Conservation (phyloP, 2,329 filamentous ascomycete species). For the Capronia epimyces region DNA sequence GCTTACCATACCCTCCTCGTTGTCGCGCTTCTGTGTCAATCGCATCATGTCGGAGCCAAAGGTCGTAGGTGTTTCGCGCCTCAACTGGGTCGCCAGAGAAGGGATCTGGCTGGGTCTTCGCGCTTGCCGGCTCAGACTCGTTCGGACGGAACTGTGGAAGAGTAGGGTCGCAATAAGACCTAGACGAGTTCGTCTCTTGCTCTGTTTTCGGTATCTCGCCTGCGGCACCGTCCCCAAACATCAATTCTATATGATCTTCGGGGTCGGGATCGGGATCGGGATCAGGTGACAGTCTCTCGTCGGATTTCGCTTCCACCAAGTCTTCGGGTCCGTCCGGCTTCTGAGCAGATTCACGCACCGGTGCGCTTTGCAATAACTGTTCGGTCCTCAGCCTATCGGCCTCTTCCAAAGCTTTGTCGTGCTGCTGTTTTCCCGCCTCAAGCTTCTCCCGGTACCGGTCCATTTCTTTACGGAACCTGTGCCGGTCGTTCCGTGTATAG, state of each 20-base stretch:
- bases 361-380: conserved; percentile 37
- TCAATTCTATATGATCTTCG: conserved; percentile 23
- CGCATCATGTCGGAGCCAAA: conserved; percentile 51
- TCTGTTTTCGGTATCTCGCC: neutral
- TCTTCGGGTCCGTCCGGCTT: conserved; percentile 33
- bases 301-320: conserved; percentile 22
- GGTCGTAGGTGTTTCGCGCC: conserved; percentile 29
- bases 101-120: conserved; percentile 31
- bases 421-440: conserved; percentile 8
- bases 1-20: conserved; percentile 70
- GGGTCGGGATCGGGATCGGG: conserved; percentile 30
- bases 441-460: conserved; percentile 32
- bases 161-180: conserved; percentile 37
- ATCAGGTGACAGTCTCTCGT: conserved; percentile 15
- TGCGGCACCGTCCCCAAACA: conserved; percentile 1
- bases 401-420: conserved; percentile 7
- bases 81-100: conserved; percentile 10
- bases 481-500: conserved; percentile 57
- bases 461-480: conserved; percentile 46
- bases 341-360: conserved; percentile 40
- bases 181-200: neutral
- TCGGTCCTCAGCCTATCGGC: conserved; percentile 20
- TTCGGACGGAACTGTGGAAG: conserved; percentile 45
- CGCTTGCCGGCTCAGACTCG: conserved; percentile 28
- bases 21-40: conserved; percentile 63